Evolutionary conservation across 768 basidiomycete species (phyloP).

Genomic region (Kwoniella heveanensis): DNA sequence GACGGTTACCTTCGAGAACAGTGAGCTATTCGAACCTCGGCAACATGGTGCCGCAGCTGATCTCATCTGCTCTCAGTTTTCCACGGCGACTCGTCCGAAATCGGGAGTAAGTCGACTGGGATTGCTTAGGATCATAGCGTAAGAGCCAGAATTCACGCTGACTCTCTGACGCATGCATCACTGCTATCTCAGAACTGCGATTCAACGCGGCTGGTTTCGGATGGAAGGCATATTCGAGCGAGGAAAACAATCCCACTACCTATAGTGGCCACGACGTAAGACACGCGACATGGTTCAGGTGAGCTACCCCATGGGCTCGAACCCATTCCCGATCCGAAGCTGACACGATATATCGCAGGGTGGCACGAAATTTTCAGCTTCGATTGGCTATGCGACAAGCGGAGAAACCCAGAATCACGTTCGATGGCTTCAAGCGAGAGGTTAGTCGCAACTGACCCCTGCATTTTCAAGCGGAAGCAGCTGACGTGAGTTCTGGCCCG

Average conservation of each 20-base stretch:
- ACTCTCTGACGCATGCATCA: no score
- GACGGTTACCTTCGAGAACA: conserved; percentile 27
- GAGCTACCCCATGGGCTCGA: conserved; percentile 13
- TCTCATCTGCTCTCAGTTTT: conserved; percentile 60
- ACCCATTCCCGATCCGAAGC: not conserved
- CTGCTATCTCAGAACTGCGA: conserved; percentile 61
- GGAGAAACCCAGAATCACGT: conserved; percentile 72
- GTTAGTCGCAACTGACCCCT: conserved; percentile 59
- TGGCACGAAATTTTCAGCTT: conserved; percentile 89
- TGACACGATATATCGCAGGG: conserved; percentile 56
- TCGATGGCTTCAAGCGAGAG: conserved; percentile 91
- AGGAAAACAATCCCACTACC: conserved; percentile 62
- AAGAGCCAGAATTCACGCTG: not conserved
- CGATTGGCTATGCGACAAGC: conserved; percentile 70
- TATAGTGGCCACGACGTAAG: conserved; percentile 39
- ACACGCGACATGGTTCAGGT: conserved; percentile 48
- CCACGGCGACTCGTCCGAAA: conserved; percentile 69
- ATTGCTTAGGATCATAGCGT: not conserved
- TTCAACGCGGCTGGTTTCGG: conserved; percentile 88
- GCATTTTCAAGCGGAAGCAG: not conserved
- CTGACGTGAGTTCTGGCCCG: not conserved
- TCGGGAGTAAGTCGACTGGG: conserved; percentile 71
- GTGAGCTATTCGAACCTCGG: conserved; percentile 11
- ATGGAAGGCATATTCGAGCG: conserved; percentile 72
- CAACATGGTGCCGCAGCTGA: not conserved